Evolutionary conservation across 345 rosid species (phyloP), one percentile per base, ranked within the genome.

Genomic region (Cardiospermum halicacabum): DNA sequence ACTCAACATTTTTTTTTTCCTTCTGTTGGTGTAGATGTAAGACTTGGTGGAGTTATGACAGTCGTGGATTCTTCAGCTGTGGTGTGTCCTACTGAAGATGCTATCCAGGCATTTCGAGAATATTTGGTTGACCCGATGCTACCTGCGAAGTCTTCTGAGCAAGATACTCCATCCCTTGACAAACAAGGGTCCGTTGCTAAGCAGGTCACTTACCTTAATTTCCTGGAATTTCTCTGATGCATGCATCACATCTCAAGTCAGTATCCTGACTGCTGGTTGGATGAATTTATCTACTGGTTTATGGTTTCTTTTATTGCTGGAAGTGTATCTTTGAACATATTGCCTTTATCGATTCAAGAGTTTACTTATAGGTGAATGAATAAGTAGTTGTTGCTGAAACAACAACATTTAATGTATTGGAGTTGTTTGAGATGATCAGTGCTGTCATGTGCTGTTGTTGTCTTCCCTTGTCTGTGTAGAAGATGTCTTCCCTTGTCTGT

Each of bases 101-200:
- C 92, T 43, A 47, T 89, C 71, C 45, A 59, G 69, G 78, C 73
- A 67, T 67, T 92, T 48, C 64, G 89, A 22, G 88, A 80, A 11
- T 68, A 31, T 66, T 74, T 92, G 69, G 91, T 89, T 58, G 96
- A 87, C 62, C 96, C 97, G 67, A 7, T 77, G 63, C 81, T 92
- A 59, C 90, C 91, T 0, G 56, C 54, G 3, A 82, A 72, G 56
- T 63, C 81, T 74, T 74, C 77, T 24, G 16, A 43, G 10, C 62
- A 21, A 22, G 76, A 56, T 31, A 57, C 25, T 42, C 87, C 91
- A 48, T 78, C 87, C 1, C 64, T 61, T 40, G 1, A 54, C 56
- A 69, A 80, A 32, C 83, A 80, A 26, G 77, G 83, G 68, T 72
- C 69, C 16, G 85, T 86, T 1, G 90, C 93, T 2, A 81, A 82